Percentiles rank a stretch among this genome's conserved stretches.
Conservation (phyloP, 768 basidiomycete genomes). For the Daedalea quercina region DNA sequence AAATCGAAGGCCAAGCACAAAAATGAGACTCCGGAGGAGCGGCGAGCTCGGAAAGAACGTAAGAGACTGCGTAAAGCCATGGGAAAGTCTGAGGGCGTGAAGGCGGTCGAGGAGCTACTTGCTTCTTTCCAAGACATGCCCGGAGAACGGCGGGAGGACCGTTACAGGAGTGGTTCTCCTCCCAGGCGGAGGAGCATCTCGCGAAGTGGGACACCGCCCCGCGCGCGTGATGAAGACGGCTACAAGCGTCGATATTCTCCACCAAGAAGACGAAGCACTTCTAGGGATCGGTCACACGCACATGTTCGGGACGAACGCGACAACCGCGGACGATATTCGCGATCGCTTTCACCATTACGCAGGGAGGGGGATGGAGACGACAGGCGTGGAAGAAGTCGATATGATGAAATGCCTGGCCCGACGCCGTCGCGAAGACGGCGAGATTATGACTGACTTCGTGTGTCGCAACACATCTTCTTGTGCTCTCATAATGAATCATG, state of each 20-base stretch:
- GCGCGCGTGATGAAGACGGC: conserved; percentile 4
- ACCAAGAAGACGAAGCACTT: conserved; percentile 7
- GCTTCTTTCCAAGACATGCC: conserved; percentile 35
- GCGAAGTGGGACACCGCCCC: conserved; percentile 10
- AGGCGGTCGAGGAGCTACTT: conserved; percentile 62
- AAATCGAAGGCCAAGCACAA: conserved; percentile 64
- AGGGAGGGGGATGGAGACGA: not conserved
- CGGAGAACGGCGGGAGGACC: not conserved
- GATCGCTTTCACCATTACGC: not conserved
- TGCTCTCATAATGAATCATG: not conserved
- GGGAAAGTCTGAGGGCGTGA: conserved; percentile 53
- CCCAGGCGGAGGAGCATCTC: conserved; percentile 5
- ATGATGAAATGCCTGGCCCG: not conserved
- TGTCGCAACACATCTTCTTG: not conserved
- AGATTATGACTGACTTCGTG: conserved; percentile 1
- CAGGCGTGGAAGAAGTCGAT: not conserved
- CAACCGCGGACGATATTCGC: not conserved
- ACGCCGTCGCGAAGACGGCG: conserved; percentile 1
- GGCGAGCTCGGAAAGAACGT: conserved; percentile 63
- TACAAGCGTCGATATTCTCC: conserved; percentile 7
- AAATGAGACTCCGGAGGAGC: conserved; percentile 76
- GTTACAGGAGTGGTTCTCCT: conserved; percentile 5
- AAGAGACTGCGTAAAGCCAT: conserved; percentile 61
- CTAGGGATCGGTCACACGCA: conserved; percentile 1
- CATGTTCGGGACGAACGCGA: not conserved